Percentiles rank a stretch among this genome's conserved stretches.
These are phyloP conservation scores for Nothopassalora personata DNA, from an alignment of 2,329 filamentous ascomycete species.

Conservation along the genomic window DNA sequence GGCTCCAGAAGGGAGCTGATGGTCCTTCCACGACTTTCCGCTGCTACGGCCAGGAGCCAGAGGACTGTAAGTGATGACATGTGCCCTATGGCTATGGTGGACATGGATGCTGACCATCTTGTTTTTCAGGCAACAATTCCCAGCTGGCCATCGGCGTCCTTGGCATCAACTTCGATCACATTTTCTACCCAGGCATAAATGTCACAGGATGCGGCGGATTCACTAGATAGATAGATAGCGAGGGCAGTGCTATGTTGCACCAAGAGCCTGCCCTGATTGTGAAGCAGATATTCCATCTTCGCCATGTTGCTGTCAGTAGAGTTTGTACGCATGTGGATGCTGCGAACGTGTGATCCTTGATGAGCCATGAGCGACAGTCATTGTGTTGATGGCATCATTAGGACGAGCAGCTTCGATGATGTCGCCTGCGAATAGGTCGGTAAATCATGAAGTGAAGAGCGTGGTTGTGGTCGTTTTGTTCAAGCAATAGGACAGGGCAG, in stretches of 20 bases:
- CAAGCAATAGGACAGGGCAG: neutral
- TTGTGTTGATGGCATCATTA: too few species aligned
- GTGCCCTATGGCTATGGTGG: too few species aligned
- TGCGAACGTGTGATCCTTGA: neutral
- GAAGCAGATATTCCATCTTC: neutral
- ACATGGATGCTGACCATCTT: too few species aligned
- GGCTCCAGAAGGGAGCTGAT: neutral
- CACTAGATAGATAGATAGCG: neutral
- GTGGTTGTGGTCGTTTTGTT: too few species aligned
- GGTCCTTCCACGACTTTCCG: neutral
- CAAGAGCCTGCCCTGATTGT: neutral
- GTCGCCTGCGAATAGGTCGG: too few species aligned
- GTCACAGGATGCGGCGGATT: constrained; percentile 1
- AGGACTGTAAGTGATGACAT: neutral
- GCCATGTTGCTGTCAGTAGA: too few species aligned
- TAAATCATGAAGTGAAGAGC: too few species aligned
- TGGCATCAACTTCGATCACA: constrained; percentile 1
- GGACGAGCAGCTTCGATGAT: too few species aligned
- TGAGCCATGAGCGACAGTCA: too few species aligned
- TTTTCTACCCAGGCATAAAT: neutral
- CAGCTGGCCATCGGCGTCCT: constrained; percentile 1
- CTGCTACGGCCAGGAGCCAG: neutral
- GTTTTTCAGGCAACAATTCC: constrained; percentile 2
- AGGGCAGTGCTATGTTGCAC: too few species aligned
- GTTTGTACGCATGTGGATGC: too few species aligned